These are phyloP conservation scores for Aspergillus sojae DNA, from an alignment of 2,329 filamentous ascomycete species.

Conservation along the genomic window DNA sequence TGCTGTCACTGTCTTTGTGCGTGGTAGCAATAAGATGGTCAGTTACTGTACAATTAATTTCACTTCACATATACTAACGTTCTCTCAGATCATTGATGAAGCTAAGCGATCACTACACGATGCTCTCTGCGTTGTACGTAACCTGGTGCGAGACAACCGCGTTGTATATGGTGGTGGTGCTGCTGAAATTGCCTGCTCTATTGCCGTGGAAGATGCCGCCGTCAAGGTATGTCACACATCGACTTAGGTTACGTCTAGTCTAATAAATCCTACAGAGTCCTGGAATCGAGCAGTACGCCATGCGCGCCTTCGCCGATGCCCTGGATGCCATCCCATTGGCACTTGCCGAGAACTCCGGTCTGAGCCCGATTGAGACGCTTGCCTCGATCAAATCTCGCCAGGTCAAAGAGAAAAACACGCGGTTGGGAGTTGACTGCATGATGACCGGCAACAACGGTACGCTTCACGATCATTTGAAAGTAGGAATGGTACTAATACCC, in stretches of 20 bases:
- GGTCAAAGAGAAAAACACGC: constrained; percentile 78
- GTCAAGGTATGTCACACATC: constrained; percentile 61
- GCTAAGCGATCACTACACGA: constrained; percentile 97
- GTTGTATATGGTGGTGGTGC: constrained; percentile 97
- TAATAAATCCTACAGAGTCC: constrained; percentile 62
- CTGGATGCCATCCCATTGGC: constrained; percentile 94
- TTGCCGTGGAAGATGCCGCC: constrained; percentile 93
- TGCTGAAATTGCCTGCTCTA: constrained; percentile 93
- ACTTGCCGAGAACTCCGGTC: constrained; percentile 92
- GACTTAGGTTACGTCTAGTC: not conserved
- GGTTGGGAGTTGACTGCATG: constrained; percentile 97
- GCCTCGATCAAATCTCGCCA: constrained; percentile 96
- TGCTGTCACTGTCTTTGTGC: constrained; percentile 93
- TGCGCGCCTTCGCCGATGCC: constrained; percentile 96
- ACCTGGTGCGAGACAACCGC: constrained; percentile 92
- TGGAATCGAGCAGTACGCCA: constrained; percentile 97
- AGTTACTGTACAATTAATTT: constrained; percentile 27
- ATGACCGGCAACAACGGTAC: constrained; percentile 81
- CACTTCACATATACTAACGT: constrained; percentile 12
- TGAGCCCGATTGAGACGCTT: constrained; percentile 93
- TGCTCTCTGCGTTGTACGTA: constrained; percentile 94
- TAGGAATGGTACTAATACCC: constrained; percentile 7
- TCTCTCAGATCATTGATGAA: constrained; percentile 87
- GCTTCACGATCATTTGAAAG: constrained; percentile 28
- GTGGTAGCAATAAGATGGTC: constrained; percentile 99